These are phyloP conservation scores for Gynandropsis gynandra DNA, from an alignment of 345 rosid genomes.

Conservation along the genomic window DNA sequence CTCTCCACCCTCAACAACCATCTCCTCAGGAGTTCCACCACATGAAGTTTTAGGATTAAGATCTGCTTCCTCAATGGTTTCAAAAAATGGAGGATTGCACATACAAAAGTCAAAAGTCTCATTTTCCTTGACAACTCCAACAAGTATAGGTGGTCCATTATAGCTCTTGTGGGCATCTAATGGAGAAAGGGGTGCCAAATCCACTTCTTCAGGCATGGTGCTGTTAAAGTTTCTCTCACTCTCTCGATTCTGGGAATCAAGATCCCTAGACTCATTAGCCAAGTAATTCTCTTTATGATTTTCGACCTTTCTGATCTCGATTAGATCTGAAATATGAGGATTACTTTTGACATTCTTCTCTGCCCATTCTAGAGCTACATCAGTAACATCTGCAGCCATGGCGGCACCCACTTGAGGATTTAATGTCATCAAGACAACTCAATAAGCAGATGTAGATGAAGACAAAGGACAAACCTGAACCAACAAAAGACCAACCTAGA, in stretches of 20 bases:
- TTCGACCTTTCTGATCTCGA: constrained; percentile 60
- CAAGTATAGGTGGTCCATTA: constrained; percentile 47
- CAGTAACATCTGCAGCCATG: constrained; percentile 54
- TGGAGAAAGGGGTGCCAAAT: constrained; percentile 10
- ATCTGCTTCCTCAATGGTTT: constrained; percentile 69
- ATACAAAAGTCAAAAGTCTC: constrained; percentile 92
- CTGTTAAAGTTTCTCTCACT: constrained; percentile 13
- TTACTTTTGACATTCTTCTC: constrained; percentile 65
- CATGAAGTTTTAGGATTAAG: constrained; percentile 87
- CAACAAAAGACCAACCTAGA: constrained; percentile 73
- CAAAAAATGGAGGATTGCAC: constrained; percentile 97
- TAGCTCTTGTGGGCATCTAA: constrained; percentile 25
- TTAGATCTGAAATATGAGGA: constrained; percentile 53
- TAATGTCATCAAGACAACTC: not conserved
- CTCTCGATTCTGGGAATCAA: constrained; percentile 11
- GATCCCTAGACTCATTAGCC: constrained; percentile 12
- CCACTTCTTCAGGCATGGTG: constrained; percentile 17
- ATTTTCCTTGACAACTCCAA: constrained; percentile 53
- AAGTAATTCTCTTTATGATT: constrained; percentile 19
- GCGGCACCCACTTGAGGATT: constrained; percentile 7
- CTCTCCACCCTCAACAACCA: constrained; percentile 92
- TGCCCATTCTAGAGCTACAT: constrained; percentile 87
- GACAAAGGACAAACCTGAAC: constrained; percentile 47
- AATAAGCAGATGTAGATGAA: not conserved
- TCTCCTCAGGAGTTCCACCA: constrained; percentile 83